Evolutionary conservation across 2,329 filamentous ascomycete genomes (phyloP).

Genomic region (Epichloe coenophiala): DNA sequence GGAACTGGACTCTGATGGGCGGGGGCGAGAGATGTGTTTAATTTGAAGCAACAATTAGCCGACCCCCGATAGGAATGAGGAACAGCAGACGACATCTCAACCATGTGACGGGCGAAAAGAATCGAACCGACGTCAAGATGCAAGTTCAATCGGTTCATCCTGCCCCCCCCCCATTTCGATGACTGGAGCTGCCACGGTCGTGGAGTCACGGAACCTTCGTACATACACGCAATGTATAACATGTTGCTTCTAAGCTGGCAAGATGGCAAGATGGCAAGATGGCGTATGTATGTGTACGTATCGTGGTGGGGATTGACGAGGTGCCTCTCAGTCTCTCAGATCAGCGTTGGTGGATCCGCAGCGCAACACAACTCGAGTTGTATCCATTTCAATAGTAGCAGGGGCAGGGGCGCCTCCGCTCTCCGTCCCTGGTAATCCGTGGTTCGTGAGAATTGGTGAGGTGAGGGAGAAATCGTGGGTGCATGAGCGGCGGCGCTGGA

Average conservation of each 20-base stretch:
- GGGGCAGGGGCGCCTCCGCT: constrained; percentile 2
- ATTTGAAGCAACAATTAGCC: constrained; percentile 6
- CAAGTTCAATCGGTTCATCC: constrained; percentile 4
- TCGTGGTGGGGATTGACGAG: constrained; percentile 7
- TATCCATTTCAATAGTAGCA: constrained; percentile 1
- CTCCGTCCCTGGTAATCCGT: constrained; percentile 5
- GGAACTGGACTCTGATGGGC: constrained; percentile 5
- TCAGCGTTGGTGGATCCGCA: constrained; percentile 7
- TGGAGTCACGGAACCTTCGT: constrained; percentile 4
- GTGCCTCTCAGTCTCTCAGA: constrained; percentile 10
- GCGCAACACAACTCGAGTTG: constrained; percentile 6
- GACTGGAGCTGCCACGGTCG: constrained; percentile 1
- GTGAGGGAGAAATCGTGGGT: constrained; percentile 6
- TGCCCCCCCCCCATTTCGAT: background rate
- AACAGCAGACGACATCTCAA: constrained; percentile 2
- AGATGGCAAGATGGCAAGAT: constrained; percentile 5
- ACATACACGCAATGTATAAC: background rate
- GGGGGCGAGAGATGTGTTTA: constrained; percentile 9
- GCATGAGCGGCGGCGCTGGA: constrained; percentile 6
- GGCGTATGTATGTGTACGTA: background rate
- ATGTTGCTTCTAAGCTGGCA: constrained; percentile 7
- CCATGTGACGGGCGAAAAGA: constrained; percentile 6
- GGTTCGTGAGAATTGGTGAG: constrained; percentile 8
- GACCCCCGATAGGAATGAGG: constrained; percentile 2
- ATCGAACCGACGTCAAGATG: constrained; percentile 3